A percentile compares a stretch with the other conserved stretches of the same genome.
Conservation (phyloP, 768 basidiomycete species). For the Daedaleopsis nitida region DNA sequence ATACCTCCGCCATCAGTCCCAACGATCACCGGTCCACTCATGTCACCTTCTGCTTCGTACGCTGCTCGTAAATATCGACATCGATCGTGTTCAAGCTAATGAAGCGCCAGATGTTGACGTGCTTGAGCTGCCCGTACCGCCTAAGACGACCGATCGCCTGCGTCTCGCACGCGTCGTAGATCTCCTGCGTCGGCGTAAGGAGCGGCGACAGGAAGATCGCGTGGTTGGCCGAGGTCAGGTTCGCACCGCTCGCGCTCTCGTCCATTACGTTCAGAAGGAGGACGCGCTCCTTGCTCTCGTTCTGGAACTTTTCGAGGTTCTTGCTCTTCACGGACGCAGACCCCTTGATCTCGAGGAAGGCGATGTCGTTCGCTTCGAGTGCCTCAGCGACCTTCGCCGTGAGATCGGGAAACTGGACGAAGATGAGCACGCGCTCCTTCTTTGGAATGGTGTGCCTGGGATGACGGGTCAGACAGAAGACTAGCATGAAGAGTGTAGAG, state of each 20-base stretch:
- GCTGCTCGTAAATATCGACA: slow-evolving; percentile 73
- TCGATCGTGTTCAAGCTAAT: slow-evolving; percentile 89
- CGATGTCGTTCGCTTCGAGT: slow-evolving; percentile 67
- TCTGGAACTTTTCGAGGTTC: slow-evolving; percentile 85
- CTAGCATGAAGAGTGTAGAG: neutral
- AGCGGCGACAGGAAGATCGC: slow-evolving; percentile 94
- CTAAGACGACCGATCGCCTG: slow-evolving; percentile 84
- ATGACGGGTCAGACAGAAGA: neutral
- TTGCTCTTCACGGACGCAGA: slow-evolving; percentile 77
- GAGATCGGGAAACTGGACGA: slow-evolving; percentile 95
- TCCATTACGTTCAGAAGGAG: slow-evolving; percentile 91
- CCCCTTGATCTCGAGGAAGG: slow-evolving; percentile 81
- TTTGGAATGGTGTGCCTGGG: slow-evolving; percentile 66
- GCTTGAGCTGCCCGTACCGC: slow-evolving; percentile 80
- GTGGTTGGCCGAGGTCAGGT: slow-evolving; percentile 91
- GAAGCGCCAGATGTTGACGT: slow-evolving; percentile 82
- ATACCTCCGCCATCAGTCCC: too few relatives aligned
- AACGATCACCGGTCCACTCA: neutral
- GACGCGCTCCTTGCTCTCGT: slow-evolving; percentile 73
- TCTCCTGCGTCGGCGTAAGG: slow-evolving; percentile 77
- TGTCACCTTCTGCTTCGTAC: slow-evolving; percentile 29
- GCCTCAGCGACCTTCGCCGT: slow-evolving; percentile 91
- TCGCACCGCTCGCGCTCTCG: slow-evolving; percentile 92
- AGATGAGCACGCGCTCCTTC: slow-evolving; percentile 83
- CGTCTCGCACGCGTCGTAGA: slow-evolving; percentile 82